These are phyloP conservation scores for Mucor irregularis DNA, from an alignment of 371 early-diverging fungal genomes.

Conservation along the genomic window DNA sequence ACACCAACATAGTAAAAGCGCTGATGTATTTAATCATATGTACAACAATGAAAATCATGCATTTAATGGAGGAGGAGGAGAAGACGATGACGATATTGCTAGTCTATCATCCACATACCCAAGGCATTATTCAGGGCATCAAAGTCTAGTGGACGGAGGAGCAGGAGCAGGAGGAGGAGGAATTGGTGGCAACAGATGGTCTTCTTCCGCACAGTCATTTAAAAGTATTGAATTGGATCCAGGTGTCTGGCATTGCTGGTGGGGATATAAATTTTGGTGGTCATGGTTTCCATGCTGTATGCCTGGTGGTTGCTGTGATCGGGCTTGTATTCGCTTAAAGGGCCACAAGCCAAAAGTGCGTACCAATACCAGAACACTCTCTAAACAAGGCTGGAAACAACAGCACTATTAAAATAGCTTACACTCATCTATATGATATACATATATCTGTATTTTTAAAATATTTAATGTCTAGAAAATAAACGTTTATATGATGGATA, in stretches of 20 bases:
- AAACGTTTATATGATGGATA: no score
- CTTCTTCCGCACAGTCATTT: slow-evolving; percentile 30
- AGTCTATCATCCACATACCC: slow-evolving; percentile 19
- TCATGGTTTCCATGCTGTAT: slow-evolving; percentile 49
- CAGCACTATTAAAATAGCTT: slow-evolving; percentile 10
- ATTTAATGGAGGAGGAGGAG: slow-evolving; percentile 2
- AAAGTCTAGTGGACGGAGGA: slow-evolving; percentile 27
- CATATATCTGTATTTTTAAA: not conserved
- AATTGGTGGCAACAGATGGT: not conserved
- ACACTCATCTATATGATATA: not conserved
- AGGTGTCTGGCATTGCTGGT: slow-evolving; percentile 40
- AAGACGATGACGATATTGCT: slow-evolving; percentile 22
- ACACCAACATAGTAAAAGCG: not conserved
- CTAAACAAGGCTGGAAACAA: slow-evolving; percentile 25
- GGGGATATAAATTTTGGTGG: slow-evolving; percentile 49
- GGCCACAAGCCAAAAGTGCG: slow-evolving; percentile 2
- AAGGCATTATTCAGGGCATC: slow-evolving; percentile 26
- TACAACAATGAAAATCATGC: not conserved
- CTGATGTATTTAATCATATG: not conserved
- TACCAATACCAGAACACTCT: slow-evolving; percentile 4
- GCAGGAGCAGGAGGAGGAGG: no score
- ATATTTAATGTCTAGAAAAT: no score
- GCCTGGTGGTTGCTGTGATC: slow-evolving; percentile 51
- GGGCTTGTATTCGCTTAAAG: slow-evolving; percentile 28
- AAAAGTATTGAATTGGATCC: slow-evolving; percentile 49